phyloP scores from a whole-genome alignment of 371 early-diverging fungal genomes.

The Apophysomyces elegans region DNA sequence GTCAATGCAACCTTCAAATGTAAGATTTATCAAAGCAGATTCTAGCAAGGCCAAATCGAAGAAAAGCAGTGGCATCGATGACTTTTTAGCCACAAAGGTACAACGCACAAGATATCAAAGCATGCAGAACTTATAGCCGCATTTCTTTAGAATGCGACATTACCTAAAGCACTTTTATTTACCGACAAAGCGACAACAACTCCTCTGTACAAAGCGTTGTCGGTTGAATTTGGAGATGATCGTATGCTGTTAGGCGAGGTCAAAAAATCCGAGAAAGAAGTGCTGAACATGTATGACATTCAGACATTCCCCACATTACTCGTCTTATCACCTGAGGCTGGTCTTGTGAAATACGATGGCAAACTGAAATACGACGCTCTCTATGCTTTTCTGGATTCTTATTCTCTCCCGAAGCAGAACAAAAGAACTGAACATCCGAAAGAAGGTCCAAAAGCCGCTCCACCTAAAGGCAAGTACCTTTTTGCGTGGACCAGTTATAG shows the following conservation, averaged over 20 bases:
- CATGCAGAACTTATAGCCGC: neutral
- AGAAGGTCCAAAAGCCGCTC: constrained; percentile 25
- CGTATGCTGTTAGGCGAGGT: constrained; percentile 79
- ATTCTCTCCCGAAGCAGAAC: constrained; percentile 49
- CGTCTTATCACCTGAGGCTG: constrained; percentile 51
- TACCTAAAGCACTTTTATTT: constrained; percentile 76
- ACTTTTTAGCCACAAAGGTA: constrained; percentile 59
- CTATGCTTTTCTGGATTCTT: constrained; percentile 57
- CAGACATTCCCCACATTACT: constrained; percentile 67
- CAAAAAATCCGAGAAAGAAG: constrained; percentile 53
- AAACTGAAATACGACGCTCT: constrained; percentile 62
- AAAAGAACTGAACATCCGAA: constrained; percentile 25
- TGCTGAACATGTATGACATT: constrained; percentile 60
- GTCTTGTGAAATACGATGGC: constrained; percentile 45
- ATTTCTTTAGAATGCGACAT: constrained; percentile 35
- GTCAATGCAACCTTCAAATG: constrained; percentile 62
- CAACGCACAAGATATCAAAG: neutral
- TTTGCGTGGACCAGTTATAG: neutral
- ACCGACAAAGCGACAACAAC: constrained; percentile 75
- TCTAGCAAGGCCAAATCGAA: constrained; percentile 55
- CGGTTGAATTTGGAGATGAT: constrained; percentile 69
- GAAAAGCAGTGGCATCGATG: constrained; percentile 57
- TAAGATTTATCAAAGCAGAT: constrained; percentile 54
- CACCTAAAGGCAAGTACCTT: constrained; percentile 6
- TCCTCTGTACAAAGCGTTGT: constrained; percentile 84